These are phyloP conservation scores for Coemansia aciculifera DNA, from an alignment of 192 early-diverging fungal genomes.

Conservation along the genomic window DNA sequence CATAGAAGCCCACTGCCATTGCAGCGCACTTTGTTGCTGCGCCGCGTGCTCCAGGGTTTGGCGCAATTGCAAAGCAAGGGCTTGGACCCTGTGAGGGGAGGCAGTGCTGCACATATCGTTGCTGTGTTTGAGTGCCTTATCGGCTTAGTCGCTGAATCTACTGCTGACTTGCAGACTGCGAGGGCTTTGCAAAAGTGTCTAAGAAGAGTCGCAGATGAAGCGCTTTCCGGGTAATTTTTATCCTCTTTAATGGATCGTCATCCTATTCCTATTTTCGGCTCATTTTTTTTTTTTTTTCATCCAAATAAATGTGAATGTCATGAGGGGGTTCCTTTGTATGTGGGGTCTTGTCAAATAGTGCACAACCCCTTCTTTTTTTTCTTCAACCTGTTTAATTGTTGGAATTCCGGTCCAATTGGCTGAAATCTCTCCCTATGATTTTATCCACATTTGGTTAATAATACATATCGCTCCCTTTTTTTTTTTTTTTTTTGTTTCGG, in stretches of 20 bases:
- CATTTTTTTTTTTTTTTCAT: neutral
- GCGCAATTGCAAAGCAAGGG: constrained; percentile 27
- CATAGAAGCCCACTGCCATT: constrained; percentile 28
- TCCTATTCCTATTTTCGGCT: neutral
- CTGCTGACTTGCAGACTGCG: constrained; percentile 10
- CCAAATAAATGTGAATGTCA: too few relatives aligned
- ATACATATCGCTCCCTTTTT: neutral
- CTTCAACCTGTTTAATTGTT: neutral
- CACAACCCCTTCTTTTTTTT: constrained; percentile 6
- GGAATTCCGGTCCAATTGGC: neutral
- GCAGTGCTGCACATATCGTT: constrained; percentile 25
- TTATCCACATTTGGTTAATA: neutral
- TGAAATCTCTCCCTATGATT: neutral
- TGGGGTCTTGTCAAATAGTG: neutral
- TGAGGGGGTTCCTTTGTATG: too few relatives aligned
- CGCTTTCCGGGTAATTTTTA: constrained; percentile 20
- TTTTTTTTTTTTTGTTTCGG: constrained; percentile 6
- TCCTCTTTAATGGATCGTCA: neutral
- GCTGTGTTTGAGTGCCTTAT: constrained; percentile 35
- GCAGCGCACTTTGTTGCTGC: constrained; percentile 24
- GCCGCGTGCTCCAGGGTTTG: constrained; percentile 28
- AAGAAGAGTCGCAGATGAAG: constrained; percentile 21
- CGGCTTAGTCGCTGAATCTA: constrained; percentile 19
- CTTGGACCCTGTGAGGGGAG: constrained; percentile 5
- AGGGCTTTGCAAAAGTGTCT: constrained; percentile 32